phyloP scores from a whole-genome alignment of 1,139 yeast genomes.

The Sugiyamaella xylanicola region DNA sequence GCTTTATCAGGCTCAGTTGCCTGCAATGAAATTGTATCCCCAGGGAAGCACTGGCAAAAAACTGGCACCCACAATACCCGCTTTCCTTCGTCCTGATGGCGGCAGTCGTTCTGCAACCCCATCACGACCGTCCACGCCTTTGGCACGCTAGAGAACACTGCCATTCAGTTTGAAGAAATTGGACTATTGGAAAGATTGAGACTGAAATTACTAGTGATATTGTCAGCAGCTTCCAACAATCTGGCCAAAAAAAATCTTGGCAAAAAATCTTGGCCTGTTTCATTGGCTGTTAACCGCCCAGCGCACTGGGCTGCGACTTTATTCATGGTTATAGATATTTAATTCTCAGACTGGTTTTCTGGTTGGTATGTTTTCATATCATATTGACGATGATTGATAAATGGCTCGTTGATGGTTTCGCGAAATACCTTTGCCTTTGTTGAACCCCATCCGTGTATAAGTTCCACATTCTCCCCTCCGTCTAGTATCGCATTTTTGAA shows the following conservation, averaged over 20 bases:
- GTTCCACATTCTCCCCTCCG: slow-evolving; percentile 39
- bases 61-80: slow-evolving; percentile 27
- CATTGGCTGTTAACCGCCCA: too few species aligned
- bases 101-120: slow-evolving; percentile 10
- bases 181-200: too few species aligned
- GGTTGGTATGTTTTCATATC: slow-evolving; percentile 3
- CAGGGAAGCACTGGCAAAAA: slow-evolving; percentile 28
- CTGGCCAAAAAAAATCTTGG: too few species aligned
- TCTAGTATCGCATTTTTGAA: slow-evolving; percentile 52
- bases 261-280: too few species aligned
- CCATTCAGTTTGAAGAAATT: too few species aligned
- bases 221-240: too few species aligned
- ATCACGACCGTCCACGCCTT: slow-evolving; percentile 12
- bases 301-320: too few species aligned
- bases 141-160: not conserved
- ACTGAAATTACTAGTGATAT: too few species aligned
- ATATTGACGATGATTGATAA: slow-evolving; percentile 48
- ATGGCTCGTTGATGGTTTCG: slow-evolving; percentile 55
- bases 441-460: slow-evolving; percentile 59
- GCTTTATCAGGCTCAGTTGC: slow-evolving; percentile 18
- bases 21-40: slow-evolving; percentile 23
- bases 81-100: slow-evolving; percentile 16
- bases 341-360: not conserved
- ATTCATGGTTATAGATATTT: not conserved
- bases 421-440: slow-evolving; percentile 52